Evolutionary conservation across 176 grass and related monocot species (phyloP), one percentile per base, ranked within the genome.

Genomic region (Carex kokanica): DNA sequence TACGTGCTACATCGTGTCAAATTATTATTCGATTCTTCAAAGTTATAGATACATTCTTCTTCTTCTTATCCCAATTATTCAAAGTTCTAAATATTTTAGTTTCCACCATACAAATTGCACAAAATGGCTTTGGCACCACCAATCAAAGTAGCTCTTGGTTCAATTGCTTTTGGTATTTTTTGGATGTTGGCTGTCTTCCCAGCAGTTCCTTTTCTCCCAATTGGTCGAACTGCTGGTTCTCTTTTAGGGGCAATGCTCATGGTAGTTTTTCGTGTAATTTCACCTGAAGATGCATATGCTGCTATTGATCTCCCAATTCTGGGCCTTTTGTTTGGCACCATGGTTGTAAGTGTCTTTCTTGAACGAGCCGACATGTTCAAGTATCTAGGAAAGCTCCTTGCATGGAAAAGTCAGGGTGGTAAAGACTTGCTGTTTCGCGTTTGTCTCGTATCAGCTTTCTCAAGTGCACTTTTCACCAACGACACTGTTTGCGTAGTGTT

Each of bases 401-500:
- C 89, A 2, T 95, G 96, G 96, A 90, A 81, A 63, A 99, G 93
- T 85, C 83, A 80, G 12, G 93, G 96, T 55, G 84, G 87, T 65
- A 99, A 90, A 91, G 97, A 99, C 85, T 84, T 99, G 29, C 85
- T 99, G 56, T 91, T 88, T 88, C 89, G 93, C 45, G 87, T 99
- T 57, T 99, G 97, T 83, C n/a, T 93, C 47, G 83, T 99, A 51
- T 99, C 97, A 51, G 91, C 93, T 20, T 72, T 99, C 40, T 92
- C 97, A 75, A 93, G 91, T 61, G 89, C 97, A 32, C 85, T 99
- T 2, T 99, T 99, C 83, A 99, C 97, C 78, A 99, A 99, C 64
- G 97, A 99, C 86, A 99, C 97, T 78, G 89, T 91, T 84, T 96
- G 97, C 65, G 97, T 99, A 43, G 97, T 99, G 11, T 93, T 99